Percentiles rank a stretch among this genome's conserved stretches.
phyloP scores from a whole-genome alignment of 129 eudicot species.

The Oenanthe sinensis region DNA sequence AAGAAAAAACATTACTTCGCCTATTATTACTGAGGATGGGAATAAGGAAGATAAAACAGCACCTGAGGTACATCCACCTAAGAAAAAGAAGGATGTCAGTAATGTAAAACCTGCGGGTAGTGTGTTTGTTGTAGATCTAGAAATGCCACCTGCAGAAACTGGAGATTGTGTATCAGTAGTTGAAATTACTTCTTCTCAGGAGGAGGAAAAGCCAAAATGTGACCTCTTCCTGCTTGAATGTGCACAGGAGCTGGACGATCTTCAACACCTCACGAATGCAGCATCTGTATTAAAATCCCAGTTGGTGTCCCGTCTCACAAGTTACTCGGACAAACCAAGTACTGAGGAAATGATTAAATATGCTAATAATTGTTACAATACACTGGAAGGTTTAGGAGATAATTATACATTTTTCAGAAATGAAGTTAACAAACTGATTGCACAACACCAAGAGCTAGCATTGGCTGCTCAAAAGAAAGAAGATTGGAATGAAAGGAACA shows the following conservation, averaged over 20 bases:
- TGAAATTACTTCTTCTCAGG: background rate
- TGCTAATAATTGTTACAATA: background rate
- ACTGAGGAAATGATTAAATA: background rate
- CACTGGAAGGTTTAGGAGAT: background rate
- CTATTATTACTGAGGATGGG: background rate
- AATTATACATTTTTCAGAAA: background rate
- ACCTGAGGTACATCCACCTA: background rate
- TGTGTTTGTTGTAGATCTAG: background rate
- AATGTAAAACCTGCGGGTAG: background rate
- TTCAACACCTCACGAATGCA: background rate
- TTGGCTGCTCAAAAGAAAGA: background rate
- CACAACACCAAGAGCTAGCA: background rate
- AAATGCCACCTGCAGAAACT: background rate
- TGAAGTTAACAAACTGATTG: background rate
- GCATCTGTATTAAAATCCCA: background rate
- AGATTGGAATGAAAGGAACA: background rate
- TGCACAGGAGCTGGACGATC: background rate
- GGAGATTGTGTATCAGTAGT: background rate
- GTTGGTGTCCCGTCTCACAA: background rate
- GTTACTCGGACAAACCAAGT: background rate
- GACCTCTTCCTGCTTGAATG: background rate
- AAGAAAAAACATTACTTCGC: background rate
- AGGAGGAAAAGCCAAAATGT: background rate
- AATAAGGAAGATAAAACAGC: background rate
- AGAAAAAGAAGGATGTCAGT: background rate